phyloP scores from a whole-genome alignment of 306 rosid species.

The Carpinus viminea region DNA sequence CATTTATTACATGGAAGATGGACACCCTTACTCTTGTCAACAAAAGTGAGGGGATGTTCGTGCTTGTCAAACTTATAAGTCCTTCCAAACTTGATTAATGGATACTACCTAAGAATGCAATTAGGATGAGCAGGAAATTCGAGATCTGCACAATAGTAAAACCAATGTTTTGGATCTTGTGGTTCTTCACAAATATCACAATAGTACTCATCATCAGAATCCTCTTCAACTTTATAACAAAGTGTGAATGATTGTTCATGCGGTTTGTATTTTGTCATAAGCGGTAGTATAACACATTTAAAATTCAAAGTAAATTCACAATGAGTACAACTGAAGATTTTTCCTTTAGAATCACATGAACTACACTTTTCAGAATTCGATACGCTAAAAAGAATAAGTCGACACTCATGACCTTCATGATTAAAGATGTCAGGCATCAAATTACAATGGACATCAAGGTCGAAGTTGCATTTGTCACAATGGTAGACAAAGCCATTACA shows the following conservation, averaged over 20 bases:
- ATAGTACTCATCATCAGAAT: neutral
- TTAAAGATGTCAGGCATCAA: neutral
- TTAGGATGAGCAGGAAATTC: neutral
- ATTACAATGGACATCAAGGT: neutral
- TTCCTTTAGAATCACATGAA: neutral
- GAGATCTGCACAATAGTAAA: neutral
- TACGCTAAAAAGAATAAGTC: neutral
- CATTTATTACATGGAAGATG: too few relatives aligned
- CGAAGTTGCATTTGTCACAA: accelerated
- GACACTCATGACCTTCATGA: neutral
- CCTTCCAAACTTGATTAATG: too few relatives aligned
- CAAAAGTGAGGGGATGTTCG: too few relatives aligned
- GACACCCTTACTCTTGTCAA: too few relatives aligned
- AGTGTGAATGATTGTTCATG: neutral
- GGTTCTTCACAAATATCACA: neutral
- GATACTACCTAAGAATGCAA: neutral
- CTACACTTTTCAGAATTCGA: neutral
- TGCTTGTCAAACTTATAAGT: too few relatives aligned
- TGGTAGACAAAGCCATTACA: neutral
- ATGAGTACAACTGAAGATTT: neutral
- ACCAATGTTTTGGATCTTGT: neutral
- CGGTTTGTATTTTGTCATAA: neutral
- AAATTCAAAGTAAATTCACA: neutral
- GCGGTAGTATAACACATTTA: neutral
- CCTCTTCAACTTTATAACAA: neutral